Conservation (phyloP, 139 green algal genomes). For the Spirogloea muscicola region DNA sequence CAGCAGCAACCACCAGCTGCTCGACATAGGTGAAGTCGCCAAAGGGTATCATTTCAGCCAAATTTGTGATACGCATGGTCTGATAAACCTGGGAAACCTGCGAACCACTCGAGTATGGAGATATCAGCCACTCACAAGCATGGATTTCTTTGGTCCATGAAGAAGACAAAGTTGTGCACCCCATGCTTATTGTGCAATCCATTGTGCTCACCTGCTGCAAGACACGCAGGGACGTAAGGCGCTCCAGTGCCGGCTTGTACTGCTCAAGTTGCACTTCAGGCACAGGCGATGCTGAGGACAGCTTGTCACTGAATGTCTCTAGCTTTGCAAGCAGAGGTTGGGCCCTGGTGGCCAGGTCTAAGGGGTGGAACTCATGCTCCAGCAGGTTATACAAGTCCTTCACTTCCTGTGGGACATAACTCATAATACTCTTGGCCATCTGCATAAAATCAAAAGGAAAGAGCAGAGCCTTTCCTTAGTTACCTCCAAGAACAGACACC, state of each 20-base stretch:
- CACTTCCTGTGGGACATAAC: slow-evolving; percentile 69
- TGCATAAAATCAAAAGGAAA: too few species aligned
- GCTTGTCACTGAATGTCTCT: slow-evolving; percentile 20
- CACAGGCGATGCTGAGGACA: slow-evolving; percentile 60
- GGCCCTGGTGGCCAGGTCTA: slow-evolving; percentile 82
- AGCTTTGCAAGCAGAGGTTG: slow-evolving; percentile 74
- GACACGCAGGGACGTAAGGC: slow-evolving; percentile 77
- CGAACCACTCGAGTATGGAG: background rate
- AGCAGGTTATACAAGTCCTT: slow-evolving; percentile 71
- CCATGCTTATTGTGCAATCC: too few species aligned
- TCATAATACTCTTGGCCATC: slow-evolving; percentile 70
- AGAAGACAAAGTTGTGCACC: too few species aligned
- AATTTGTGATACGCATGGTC: slow-evolving; percentile 60
- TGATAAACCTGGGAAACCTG: slow-evolving; percentile 65
- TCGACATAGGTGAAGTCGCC: slow-evolving; percentile 72
- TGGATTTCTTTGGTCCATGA: too few species aligned
- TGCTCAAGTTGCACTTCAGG: slow-evolving; percentile 56
- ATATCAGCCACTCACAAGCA: too few species aligned
- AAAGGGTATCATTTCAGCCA: slow-evolving; percentile 69
- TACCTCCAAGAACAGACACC: too few species aligned
- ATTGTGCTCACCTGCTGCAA: slow-evolving; percentile 79
- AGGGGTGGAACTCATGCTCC: slow-evolving; percentile 80
- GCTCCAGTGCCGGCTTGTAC: slow-evolving; percentile 43
- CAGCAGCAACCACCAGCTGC: slow-evolving; percentile 82
- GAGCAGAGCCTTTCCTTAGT: too few species aligned